A percentile compares a stretch with the other conserved stretches of the same genome.
Evolutionary conservation across 1,284 basidiomycete genomes (phyloP).

Genomic region (Microbotryum lychnidis-dioicae): DNA sequence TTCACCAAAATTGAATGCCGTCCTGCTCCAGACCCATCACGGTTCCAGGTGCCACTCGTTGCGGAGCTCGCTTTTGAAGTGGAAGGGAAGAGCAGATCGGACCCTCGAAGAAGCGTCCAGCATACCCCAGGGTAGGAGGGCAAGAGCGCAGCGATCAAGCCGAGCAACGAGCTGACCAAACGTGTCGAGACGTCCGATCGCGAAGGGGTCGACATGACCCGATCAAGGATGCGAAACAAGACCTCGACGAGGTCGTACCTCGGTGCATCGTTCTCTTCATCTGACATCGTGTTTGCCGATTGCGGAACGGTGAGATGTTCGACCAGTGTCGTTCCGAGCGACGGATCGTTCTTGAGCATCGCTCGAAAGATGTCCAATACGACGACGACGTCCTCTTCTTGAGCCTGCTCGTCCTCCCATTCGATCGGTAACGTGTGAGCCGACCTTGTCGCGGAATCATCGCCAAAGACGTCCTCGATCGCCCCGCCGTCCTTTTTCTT

Average conservation of each 20-base stretch:
- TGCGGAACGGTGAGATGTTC: constrained; percentile 50
- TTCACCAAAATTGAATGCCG: constrained; percentile 51
- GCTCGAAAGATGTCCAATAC: constrained; percentile 69
- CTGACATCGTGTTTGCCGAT: background rate
- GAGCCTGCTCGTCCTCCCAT: constrained; percentile 55
- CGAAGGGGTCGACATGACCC: constrained; percentile 53
- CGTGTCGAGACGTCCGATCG: constrained; percentile 47
- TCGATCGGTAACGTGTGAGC: constrained; percentile 43
- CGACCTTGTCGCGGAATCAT: constrained; percentile 39
- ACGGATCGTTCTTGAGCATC: constrained; percentile 59
- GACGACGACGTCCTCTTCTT: constrained; percentile 60
- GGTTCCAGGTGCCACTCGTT: constrained; percentile 44
- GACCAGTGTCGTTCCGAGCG: constrained; percentile 57
- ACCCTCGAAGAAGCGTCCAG: constrained; percentile 76
- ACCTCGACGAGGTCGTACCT: constrained; percentile 66
- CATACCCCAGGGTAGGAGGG: constrained; percentile 66
- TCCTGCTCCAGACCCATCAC: constrained; percentile 46
- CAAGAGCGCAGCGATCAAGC: constrained; percentile 66
- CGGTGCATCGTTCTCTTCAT: constrained; percentile 42
- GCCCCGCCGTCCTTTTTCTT: background rate
- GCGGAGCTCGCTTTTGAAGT: constrained; percentile 17
- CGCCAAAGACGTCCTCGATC: constrained; percentile 38
- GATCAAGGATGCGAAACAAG: constrained; percentile 73
- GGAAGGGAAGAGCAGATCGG: constrained; percentile 61
- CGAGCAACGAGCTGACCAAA: constrained; percentile 69